phyloP scores from a whole-genome alignment of 2,329 filamentous ascomycete genomes.

The Paramyrothecium roridum region DNA sequence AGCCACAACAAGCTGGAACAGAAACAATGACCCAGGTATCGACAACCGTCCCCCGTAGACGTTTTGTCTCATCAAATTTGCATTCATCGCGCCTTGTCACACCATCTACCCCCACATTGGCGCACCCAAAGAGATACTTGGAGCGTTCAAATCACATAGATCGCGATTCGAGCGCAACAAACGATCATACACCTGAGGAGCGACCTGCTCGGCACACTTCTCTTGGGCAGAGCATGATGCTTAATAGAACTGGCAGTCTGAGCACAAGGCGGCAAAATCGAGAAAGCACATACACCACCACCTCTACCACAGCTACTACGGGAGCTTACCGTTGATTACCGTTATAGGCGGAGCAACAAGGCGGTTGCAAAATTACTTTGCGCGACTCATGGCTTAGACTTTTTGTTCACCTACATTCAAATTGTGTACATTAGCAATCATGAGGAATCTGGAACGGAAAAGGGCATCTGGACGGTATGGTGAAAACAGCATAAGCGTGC shows the following conservation, averaged over 20 bases:
- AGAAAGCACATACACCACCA: constrained; percentile 31
- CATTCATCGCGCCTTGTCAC: constrained; percentile 41
- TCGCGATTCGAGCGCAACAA: constrained; percentile 29
- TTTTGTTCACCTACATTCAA: no score
- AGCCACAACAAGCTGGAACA: constrained; percentile 17
- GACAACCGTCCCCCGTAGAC: constrained; percentile 50
- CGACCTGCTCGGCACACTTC: constrained; percentile 37
- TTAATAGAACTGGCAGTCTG: constrained; percentile 44
- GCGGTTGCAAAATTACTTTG: no score
- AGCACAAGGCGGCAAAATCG: constrained; percentile 38
- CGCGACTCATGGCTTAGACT: no score
- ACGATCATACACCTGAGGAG: constrained; percentile 19
- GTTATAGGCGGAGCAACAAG: constrained; percentile 5
- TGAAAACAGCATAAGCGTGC: no score
- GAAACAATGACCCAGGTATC: constrained; percentile 21
- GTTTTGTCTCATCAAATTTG: constrained; percentile 46
- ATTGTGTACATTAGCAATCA: no score
- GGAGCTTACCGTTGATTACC: constrained; percentile 41
- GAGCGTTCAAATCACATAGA: constrained; percentile 39
- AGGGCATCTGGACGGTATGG: no score
- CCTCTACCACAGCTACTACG: constrained; percentile 35
- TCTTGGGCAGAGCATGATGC: constrained; percentile 35
- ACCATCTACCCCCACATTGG: constrained; percentile 32
- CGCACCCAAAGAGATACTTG: constrained; percentile 44
- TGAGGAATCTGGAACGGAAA: no score